Base-by-base conservation (phyloP, 257 asterid genomes). In the Lavandula angustifolia region DNA sequence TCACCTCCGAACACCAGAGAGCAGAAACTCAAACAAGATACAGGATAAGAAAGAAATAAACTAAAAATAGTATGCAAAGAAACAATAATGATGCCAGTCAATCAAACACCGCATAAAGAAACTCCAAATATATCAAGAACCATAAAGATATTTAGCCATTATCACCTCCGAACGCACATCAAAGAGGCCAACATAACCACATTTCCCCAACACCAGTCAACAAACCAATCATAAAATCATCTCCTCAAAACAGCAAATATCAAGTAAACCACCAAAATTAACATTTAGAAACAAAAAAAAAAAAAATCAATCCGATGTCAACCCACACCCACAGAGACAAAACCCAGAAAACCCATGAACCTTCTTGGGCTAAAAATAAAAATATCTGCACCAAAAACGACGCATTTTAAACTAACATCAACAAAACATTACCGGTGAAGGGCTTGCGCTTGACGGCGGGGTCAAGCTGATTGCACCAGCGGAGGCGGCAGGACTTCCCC, bases 401-500 rank as follows among this genome's bases (percentile, higher is more conserved):
- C 7, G 35, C 11, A 6, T 31, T 9, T n/a, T 7, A 9, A 40
- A 64, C 4, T 10, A 17, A 13, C 31, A 48, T n/a, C 8, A 57
- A 18, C 1, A 16, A 48, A 42, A 41, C 7, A 18, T 54, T 78
- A 88, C 98, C 95, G 9, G 92, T 75, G 44, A 88, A 91, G 41
- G 96, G 96, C 56, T 84, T 86, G 76, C 87, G 95, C 64, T 79
- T 80, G 27, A 88, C 87, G 29, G 89, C 67, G 27, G 95, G 98
- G 61, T 91, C 94, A 35, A 91, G 96, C 82, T 91, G 98, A 81
- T 91, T 91, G 65, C 96, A 91, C 98, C 96, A 91, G 3, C 98
- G 85, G 11, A 91, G 87, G 61, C 96, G 91, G 78, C 98, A 91
- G 53, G 97, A 90, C 62, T 90, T 90, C 14, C 97, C 97, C 40